phyloP scores from a whole-genome alignment of 2,329 filamentous ascomycete species.

The Stylonectria norvegica region DNA sequence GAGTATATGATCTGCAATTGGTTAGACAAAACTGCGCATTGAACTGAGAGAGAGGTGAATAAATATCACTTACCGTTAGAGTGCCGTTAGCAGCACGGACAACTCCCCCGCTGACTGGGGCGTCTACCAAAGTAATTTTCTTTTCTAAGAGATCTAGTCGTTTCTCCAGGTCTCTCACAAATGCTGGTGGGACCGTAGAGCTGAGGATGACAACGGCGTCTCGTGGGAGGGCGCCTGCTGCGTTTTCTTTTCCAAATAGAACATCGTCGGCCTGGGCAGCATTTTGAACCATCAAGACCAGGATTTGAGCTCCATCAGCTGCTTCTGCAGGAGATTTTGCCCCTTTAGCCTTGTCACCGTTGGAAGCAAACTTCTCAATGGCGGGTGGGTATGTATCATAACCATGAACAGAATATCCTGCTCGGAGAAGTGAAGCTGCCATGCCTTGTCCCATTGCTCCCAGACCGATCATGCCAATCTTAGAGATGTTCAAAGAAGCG shows the following conservation, averaged over 20 bases:
- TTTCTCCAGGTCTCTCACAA: slow-evolving; percentile 19
- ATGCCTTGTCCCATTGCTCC: slow-evolving; percentile 40
- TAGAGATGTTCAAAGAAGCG: slow-evolving; percentile 25
- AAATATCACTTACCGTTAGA: slow-evolving; percentile 29
- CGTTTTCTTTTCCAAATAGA: slow-evolving; percentile 31
- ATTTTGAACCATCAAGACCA: slow-evolving; percentile 38
- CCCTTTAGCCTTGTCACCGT: slow-evolving; percentile 19
- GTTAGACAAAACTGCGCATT: background rate
- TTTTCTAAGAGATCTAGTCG: slow-evolving; percentile 20
- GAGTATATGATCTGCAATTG: slow-evolving; percentile 32
- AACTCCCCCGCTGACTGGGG: slow-evolving; percentile 37
- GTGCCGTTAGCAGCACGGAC: slow-evolving; percentile 35
- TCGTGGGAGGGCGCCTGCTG: slow-evolving; percentile 23
- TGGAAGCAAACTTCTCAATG: slow-evolving; percentile 28
- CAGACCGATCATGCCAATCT: slow-evolving; percentile 35
- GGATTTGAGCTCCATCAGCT: slow-evolving; percentile 25
- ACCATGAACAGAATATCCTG: slow-evolving; percentile 31
- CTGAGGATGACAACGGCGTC: slow-evolving; percentile 32
- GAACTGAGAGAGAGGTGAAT: background rate
- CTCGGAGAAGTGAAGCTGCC: slow-evolving; percentile 32
- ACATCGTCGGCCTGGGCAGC: slow-evolving; percentile 31
- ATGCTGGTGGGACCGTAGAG: slow-evolving; percentile 36
- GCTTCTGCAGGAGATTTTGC: slow-evolving; percentile 29
- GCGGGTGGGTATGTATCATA: slow-evolving; percentile 32
- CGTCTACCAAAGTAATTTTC: slow-evolving; percentile 32